A percentile compares a stretch with the other conserved stretches of the same genome.
Evolutionary conservation across 169 alveolate species (phyloP).

Genomic region (Ophryocystis elektroscirrha): DNA sequence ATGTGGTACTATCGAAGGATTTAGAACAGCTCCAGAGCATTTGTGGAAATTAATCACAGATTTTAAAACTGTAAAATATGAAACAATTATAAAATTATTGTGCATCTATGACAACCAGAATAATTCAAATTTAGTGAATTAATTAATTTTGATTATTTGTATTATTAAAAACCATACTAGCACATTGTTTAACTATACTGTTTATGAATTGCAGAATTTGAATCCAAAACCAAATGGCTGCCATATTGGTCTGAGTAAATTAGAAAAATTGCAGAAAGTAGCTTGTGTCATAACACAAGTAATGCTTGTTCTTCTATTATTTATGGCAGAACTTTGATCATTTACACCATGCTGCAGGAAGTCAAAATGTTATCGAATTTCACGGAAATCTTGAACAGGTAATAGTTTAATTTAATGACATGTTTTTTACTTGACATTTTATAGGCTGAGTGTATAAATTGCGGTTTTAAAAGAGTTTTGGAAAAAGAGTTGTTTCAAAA

Average conservation of each 20-base stretch:
- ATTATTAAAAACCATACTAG: too few species aligned
- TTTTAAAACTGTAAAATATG: not conserved
- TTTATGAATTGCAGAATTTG: too few species aligned
- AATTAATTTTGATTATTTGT: too few species aligned
- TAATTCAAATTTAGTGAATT: too few species aligned
- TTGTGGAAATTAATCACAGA: constrained; percentile 15
- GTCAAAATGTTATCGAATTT: constrained; percentile 9
- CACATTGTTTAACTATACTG: too few species aligned
- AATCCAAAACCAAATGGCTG: constrained; percentile 11
- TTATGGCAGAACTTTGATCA: constrained; percentile 15
- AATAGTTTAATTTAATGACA: not conserved
- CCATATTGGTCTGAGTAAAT: constrained; percentile 4
- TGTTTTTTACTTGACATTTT: not conserved
- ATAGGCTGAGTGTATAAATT: constrained; percentile 8
- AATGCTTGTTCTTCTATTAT: not conserved
- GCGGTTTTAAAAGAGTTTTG: constrained; percentile 5
- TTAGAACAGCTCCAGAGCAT: constrained; percentile 12
- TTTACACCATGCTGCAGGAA: constrained; percentile 20
- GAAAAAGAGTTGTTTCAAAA: constrained; percentile 4
- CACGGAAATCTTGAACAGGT: constrained; percentile 17
- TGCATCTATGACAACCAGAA: too few species aligned
- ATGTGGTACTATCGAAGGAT: constrained; percentile 21
- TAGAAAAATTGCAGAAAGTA: constrained; percentile 2
- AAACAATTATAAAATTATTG: too few species aligned
- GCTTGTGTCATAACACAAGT: not conserved